phyloP scores from a whole-genome alignment of 2,329 filamentous ascomycete genomes.

The Apiospora hydei region DNA sequence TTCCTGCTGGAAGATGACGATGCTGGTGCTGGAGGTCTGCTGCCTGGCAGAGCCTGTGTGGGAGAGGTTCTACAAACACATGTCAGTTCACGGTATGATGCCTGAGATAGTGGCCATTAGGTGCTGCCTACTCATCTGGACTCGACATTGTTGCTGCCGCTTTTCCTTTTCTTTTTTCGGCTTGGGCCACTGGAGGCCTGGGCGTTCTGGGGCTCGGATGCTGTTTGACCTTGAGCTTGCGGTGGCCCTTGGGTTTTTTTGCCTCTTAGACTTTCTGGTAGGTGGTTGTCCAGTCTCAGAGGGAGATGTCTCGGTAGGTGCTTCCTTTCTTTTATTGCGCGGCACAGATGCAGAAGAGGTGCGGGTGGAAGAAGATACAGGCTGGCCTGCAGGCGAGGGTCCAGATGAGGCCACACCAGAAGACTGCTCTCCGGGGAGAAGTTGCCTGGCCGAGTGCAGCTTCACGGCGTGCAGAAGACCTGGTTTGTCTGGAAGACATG shows the following conservation, averaged over 20 bases:
- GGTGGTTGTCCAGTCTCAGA: constrained; percentile 44
- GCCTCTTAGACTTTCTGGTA: constrained; percentile 73
- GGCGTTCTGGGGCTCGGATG: constrained; percentile 41
- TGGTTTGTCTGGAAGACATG: constrained; percentile 97
- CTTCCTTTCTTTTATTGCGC: constrained; percentile 85
- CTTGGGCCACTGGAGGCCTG: constrained; percentile 48
- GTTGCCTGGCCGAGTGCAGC: constrained; percentile 70
- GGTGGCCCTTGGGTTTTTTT: constrained; percentile 66
- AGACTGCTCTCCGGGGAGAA: constrained; percentile 50
- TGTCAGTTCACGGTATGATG: not conserved
- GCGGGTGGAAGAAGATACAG: constrained; percentile 45
- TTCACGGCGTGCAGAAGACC: constrained; percentile 79
- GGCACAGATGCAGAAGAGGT: constrained; percentile 48
- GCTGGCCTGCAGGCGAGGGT: constrained; percentile 51
- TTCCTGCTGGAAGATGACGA: constrained; percentile 75
- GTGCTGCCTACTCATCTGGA: constrained; percentile 63
- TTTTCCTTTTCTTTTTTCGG: constrained; percentile 67
- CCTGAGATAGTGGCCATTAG: constrained; percentile 18
- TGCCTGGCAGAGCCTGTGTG: constrained; percentile 68
- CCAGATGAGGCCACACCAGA: constrained; percentile 49
- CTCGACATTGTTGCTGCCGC: constrained; percentile 73
- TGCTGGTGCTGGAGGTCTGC: constrained; percentile 55
- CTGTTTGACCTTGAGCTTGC: constrained; percentile 33
- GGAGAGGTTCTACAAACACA: constrained; percentile 61
- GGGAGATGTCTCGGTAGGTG: constrained; percentile 49